Base-by-base conservation (phyloP, 1,284 basidiomycete genomes). In the Austroboletus rostrupii region DNA sequence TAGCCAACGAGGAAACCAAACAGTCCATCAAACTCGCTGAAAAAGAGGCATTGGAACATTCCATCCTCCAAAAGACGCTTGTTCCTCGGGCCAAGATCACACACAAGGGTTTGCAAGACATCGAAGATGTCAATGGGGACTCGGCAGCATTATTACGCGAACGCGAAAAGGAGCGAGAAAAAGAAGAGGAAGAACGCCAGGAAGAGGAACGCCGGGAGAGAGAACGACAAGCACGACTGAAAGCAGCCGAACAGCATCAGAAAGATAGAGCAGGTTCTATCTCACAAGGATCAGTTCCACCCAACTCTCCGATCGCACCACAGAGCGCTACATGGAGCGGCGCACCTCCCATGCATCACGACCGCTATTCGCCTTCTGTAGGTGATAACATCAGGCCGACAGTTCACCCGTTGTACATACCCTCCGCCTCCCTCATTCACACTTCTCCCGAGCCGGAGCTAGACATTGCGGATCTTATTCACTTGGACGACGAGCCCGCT, bases 21-120 rank as follows among this genome's bases (percentile, higher is more conserved):
- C 78, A 85, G 61, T 82, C 84, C 49, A 92, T 91, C 62, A 86
- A 82, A 63, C 79, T 80, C 51, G 85, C 87, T 21, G 86, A 90
- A 65, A 77, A 88, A 61, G 87, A 89, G 69, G 80, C 87, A 5
- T 71, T 93, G 57, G 84, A 83, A 61, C 84, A 92, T 65, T 90
- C 89, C 10, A 92, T 93, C 57, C 72, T 92, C 53, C 78, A 85
- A 63, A 87, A 83, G 62, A 74, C 79, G 12, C 73, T 74, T 5
- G 77, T 80, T 23, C 90, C 90, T 52, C 84, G 86, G 59, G 85
- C 89, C 33, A 92, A 92, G 69, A 86, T 91, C 54, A 93, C 90
- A 19, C 91, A 92, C 72, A 93, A 93, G 69, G 91, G 91, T 51
- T 71, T 92, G 54, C 84, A 92, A 72, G 83, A 90, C 59, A 90